Conservation (phyloP, 176 grass and related monocot genomes). For the Otatea glauca region DNA sequence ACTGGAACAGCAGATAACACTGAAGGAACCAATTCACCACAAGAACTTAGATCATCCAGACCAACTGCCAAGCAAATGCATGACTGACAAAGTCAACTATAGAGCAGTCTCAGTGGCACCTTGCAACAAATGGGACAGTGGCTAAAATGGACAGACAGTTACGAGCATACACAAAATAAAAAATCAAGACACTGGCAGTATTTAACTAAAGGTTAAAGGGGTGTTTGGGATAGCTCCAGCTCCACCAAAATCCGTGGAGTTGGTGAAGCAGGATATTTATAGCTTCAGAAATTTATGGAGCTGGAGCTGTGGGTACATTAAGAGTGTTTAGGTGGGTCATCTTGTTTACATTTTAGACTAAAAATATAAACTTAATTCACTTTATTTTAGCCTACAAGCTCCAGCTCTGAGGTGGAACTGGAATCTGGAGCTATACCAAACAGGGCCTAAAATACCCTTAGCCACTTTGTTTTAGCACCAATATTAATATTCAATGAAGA, state of each 20-base stretch:
- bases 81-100: neutral
- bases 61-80: constrained; percentile 28
- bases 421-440: too few species aligned
- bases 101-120: neutral
- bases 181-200: neutral
- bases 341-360: too few species aligned
- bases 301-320: too few species aligned
- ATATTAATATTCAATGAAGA: neutral
- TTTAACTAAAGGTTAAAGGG: neutral
- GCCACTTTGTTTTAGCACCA: neutral
- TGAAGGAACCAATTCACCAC: neutral
- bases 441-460: too few species aligned
- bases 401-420: too few species aligned
- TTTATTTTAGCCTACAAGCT: too few species aligned
- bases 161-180: neutral
- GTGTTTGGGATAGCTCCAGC: too few species aligned
- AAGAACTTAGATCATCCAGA: neutral
- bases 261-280: too few species aligned
- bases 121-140: neutral
- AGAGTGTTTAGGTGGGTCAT: too few species aligned
- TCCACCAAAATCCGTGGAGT: too few species aligned
- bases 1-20: neutral
- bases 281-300: too few species aligned
- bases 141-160: constrained; percentile 5
- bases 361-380: too few species aligned